Evolutionary conservation across 768 basidiomycete species (phyloP), one percentile per base, ranked within the genome.

Genomic region (Kwoniella mangroviensis): DNA sequence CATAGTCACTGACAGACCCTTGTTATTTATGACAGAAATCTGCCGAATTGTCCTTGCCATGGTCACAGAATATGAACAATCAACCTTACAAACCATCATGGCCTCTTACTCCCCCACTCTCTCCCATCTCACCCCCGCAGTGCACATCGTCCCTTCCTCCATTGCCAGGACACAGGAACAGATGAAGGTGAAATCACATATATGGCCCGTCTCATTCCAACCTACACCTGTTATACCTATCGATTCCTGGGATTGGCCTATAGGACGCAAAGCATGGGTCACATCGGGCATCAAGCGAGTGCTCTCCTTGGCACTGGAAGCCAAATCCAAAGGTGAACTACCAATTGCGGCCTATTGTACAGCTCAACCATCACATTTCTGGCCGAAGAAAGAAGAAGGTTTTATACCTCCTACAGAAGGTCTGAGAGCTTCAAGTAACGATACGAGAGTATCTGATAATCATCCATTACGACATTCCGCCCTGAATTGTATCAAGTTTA

Each of bases 381-480:
- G 78, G 70, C 74, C 75, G 3, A 68, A 70, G 4, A 58, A 55
- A n/a, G 76, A 79, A 63, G 72, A 78, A 24, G 77, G 75, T 6
- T 78, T 80, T 49, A 81, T 84, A 63, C 81, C 81, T 0, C 83
- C 83, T 1, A 84, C 83, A 3, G 74, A 79, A 0, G 53, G 65
- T 58, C 73, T 84, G n/a, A 75, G 82, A 19, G 84, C 81, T 11
- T 65, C 87, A 10, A 89, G 89, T 0, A 81, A 85, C 73, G 97
- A 99, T 81, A 91, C 90, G 2, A 88, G 97, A 42, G 81, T 65
- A 9, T 88, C 91, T 1, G 85, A 87, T 0, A 68, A 74, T 0
- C 94, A 98, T 79, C 92, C 94, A 2, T 88, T 99, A 9, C 88
- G 91, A 9, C 97, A 99, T 79, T 89, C 94, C 11, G 87, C 89